Evolutionary conservation across 2,329 filamentous ascomycete species (phyloP).

Genomic region (Colletotrichum sansevieriae): DNA sequence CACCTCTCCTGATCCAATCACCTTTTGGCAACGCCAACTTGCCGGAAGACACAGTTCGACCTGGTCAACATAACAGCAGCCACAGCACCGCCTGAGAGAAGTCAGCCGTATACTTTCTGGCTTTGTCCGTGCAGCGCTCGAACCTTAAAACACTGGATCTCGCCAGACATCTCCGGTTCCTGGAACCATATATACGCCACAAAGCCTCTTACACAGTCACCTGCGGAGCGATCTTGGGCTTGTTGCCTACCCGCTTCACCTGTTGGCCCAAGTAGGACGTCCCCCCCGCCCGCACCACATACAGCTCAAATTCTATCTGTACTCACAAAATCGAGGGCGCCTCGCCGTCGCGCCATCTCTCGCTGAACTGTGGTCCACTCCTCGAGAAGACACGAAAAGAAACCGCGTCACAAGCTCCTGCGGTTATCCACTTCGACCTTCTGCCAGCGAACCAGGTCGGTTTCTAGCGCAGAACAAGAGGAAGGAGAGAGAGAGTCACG

Average conservation of each 20-base stretch:
- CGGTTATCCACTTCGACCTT: neutral
- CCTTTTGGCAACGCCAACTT: neutral
- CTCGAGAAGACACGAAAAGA: neutral
- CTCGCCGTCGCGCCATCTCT: slow-evolving; percentile 11
- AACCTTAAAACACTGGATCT: slow-evolving; percentile 35
- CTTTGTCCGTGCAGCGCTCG: slow-evolving; percentile 30
- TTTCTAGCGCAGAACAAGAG: too few relatives aligned
- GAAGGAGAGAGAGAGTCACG: slow-evolving; percentile 5
- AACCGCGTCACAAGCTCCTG: neutral
- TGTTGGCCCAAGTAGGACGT: neutral
- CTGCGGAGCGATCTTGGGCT: neutral
- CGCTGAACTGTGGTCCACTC: neutral
- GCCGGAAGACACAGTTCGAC: too few relatives aligned
- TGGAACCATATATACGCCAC: slow-evolving; percentile 29
- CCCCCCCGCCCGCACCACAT: neutral
- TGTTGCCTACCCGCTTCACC: neutral
- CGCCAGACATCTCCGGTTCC: slow-evolving; percentile 27
- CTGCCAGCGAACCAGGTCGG: slow-evolving; percentile 7
- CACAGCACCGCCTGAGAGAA: slow-evolving; percentile 3
- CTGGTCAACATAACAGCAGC: neutral
- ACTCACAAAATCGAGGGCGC: neutral
- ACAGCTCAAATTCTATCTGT: slow-evolving; percentile 2
- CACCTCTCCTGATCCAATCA: neutral
- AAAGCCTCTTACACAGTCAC: slow-evolving; percentile 19
- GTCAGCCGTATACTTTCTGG: neutral